phyloP scores from a whole-genome alignment of 2,329 filamentous ascomycete genomes.

The Didymella segeticola region DNA sequence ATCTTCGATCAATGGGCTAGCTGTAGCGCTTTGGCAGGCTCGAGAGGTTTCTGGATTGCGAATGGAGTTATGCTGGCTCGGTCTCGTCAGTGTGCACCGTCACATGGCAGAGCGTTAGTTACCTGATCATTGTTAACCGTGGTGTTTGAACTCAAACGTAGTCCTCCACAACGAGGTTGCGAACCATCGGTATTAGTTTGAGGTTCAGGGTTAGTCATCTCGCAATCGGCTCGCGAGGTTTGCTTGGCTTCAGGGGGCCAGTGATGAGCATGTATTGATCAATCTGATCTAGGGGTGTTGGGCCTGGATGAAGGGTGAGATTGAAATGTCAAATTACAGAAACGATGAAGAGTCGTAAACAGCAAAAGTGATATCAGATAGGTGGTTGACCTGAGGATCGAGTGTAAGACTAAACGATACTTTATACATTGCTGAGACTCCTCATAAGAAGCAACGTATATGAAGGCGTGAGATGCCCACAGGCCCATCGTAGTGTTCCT shows the following conservation, averaged over 20 bases:
- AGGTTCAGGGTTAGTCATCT: slow-evolving; percentile 2
- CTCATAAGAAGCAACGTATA: no score
- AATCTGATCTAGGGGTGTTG: background rate
- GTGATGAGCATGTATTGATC: background rate
- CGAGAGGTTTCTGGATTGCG: background rate
- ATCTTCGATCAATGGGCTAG: background rate
- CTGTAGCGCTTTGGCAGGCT: background rate
- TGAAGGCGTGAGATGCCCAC: background rate
- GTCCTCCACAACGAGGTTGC: slow-evolving; percentile 13
- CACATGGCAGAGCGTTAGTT: background rate
- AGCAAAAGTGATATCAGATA: background rate
- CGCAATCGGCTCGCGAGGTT: background rate
- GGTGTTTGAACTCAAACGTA: background rate
- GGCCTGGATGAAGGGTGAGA: background rate
- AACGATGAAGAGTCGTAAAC: background rate
- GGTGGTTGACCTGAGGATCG: background rate
- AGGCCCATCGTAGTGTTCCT: background rate
- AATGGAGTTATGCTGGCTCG: background rate
- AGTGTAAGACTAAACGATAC: no score
- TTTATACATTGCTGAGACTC: no score
- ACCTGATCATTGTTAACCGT: background rate
- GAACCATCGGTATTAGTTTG: background rate
- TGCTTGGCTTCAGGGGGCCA: background rate
- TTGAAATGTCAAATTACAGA: no score
- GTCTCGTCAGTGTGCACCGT: background rate